phyloP scores from a whole-genome alignment of 495 filamentous ascomycete genomes.

The Aspergillus ostianus region DNA sequence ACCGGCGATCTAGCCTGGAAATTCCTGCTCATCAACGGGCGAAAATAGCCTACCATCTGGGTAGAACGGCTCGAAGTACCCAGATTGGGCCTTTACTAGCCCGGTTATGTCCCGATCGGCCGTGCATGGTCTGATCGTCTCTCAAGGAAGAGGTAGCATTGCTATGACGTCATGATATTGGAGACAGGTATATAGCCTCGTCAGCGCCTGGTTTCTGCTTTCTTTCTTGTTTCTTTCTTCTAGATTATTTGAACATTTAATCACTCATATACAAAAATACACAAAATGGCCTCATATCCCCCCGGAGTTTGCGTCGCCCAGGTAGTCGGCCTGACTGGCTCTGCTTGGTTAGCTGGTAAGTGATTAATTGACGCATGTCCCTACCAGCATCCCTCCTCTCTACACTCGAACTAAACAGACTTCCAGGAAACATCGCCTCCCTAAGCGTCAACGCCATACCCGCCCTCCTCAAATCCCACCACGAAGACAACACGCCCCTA shows the following conservation, averaged over 20 bases:
- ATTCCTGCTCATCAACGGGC: not conserved
- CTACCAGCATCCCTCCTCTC: not conserved
- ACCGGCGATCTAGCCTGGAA: not conserved
- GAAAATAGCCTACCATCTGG: not conserved
- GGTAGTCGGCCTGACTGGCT: conserved; percentile 30
- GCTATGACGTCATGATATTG: not conserved
- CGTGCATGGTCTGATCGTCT: not conserved
- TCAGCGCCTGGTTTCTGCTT: not conserved
- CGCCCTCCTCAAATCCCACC: conserved; percentile 27
- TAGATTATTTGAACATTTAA: not conserved
- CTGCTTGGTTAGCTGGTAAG: conserved; percentile 34
- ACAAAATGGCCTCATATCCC: conserved; percentile 22
- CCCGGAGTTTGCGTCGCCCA: conserved; percentile 31
- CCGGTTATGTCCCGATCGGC: not conserved
- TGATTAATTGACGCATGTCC: not conserved
- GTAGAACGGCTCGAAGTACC: not conserved
- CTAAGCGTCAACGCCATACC: conserved; percentile 34
- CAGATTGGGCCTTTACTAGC: not conserved
- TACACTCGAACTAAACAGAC: not conserved
- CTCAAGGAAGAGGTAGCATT: not conserved
- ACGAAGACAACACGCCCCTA: conserved; percentile 28
- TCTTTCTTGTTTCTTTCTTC: not conserved
- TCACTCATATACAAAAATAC: not conserved
- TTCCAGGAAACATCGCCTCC: conserved; percentile 36
- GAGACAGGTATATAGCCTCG: not conserved